Evolutionary conservation across 2,329 filamentous ascomycete species (phyloP), one percentile per base, ranked within the genome.

Genomic region (Diatrype stigma): DNA sequence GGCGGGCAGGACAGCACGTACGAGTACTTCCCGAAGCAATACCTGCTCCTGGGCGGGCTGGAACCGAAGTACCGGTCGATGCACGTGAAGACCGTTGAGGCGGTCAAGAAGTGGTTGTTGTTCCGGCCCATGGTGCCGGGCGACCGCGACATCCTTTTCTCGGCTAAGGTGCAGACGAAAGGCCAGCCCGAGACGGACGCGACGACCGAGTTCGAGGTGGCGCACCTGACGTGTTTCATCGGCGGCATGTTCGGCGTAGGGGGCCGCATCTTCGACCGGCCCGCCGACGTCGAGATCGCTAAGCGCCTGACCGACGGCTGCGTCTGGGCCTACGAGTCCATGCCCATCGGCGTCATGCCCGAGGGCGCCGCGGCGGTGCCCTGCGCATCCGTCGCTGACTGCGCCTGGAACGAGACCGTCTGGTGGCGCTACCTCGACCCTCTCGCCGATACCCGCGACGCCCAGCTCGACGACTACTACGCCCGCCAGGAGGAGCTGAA

Each of bases 51-150:
- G 2, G 89, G 89, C 51, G 91, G 90, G 1, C 75, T 84, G 1
- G 82, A 86, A 55, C 71, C 78, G 28, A 88, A 90, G 64, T 95
- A 95, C 67, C 75, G 78, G 54, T 79, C 78, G 19, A 80, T 96
- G 70, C 90, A 95, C 64, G 76, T 86, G 51, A 81, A 80, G 51
- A 80, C 84, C 3, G 80, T 86, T 28, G 80, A 86, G 5, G 83
- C 83, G 0, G 81, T 86, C 34, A 87, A 87, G 57, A 78, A 90
- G 56, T 79, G 88, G 66, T 76, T 96, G 10, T 81, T 96, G 51
- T 96, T 83, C 70, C 80, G 86, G 5, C 90, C 91, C 1, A 87
- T 94, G 82, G 79, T 84, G 19, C 79, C 83, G 6, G 79, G 81
- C 28, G 73, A 78, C 48, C 80, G 80, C 47, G 82, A 93, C 53